A percentile compares a stretch with the other conserved stretches of the same genome.
Conservation (phyloP, 192 early-diverging fungal genomes). For the Linnemannia exigua region DNA sequence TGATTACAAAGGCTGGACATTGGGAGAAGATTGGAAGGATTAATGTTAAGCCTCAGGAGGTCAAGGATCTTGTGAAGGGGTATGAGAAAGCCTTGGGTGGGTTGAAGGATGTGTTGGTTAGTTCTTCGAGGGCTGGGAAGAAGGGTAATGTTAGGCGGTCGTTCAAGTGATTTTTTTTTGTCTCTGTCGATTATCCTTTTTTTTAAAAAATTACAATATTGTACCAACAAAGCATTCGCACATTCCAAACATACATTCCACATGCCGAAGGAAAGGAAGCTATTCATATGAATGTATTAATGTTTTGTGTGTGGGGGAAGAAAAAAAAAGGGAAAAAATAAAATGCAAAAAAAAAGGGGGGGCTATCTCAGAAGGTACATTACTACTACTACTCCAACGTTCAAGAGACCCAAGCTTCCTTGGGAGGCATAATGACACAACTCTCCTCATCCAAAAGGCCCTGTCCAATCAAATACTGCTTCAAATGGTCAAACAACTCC, state of each 20-base stretch:
- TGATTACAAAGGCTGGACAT: conserved; percentile 76
- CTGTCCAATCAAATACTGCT: conserved; percentile 59
- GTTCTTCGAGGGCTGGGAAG: conserved; percentile 15
- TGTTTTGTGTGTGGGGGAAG: neutral
- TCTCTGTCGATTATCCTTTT: neutral
- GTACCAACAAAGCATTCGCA: neutral
- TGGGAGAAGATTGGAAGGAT: conserved; percentile 66
- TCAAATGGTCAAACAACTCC: conserved; percentile 57
- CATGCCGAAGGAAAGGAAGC: neutral
- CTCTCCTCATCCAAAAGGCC: conserved; percentile 49
- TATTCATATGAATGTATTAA: neutral
- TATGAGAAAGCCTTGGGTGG: conserved; percentile 57
- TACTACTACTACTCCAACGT: neutral
- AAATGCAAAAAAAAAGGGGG: neutral
- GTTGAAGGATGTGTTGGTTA: conserved; percentile 37
- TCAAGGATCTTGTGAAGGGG: conserved; percentile 48
- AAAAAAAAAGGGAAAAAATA: neutral
- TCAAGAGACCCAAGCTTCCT: conserved; percentile 52
- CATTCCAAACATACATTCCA: neutral
- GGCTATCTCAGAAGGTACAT: neutral
- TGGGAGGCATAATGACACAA: conserved; percentile 51
- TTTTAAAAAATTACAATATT: neutral
- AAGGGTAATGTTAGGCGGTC: neutral
- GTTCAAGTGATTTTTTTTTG: neutral
- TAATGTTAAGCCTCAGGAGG: conserved; percentile 61